A percentile compares a stretch with the other conserved stretches of the same genome.
These are phyloP conservation scores for Fusarium bulbicola DNA, from an alignment of 2,329 filamentous ascomycete genomes.

Conservation along the genomic window DNA sequence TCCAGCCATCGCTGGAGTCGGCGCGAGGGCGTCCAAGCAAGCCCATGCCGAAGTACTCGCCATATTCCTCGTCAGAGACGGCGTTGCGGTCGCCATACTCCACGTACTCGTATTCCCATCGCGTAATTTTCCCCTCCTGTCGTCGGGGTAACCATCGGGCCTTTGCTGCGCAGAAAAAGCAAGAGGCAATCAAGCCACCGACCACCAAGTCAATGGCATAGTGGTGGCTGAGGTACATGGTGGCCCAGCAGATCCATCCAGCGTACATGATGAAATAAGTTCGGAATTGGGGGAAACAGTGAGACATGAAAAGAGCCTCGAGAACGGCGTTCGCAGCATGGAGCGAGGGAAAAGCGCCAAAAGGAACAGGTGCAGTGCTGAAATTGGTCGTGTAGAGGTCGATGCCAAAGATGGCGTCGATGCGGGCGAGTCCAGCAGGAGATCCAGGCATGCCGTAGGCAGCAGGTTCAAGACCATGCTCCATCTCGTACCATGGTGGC, in stretches of 20 bases:
- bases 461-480: conserved; percentile 88
- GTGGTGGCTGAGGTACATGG: conserved; percentile 97
- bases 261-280: conserved; percentile 85
- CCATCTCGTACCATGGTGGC: conserved; percentile 96
- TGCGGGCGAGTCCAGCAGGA: conserved; percentile 86
- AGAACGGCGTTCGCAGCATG: conserved; percentile 90
- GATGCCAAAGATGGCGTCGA: conserved; percentile 89
- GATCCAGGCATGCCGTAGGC: conserved; percentile 92
- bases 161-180: conserved; percentile 84
- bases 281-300: conserved; percentile 86
- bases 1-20: conserved; percentile 86
- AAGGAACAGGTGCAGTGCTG: conserved; percentile 88
- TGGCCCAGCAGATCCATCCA: conserved; percentile 97
- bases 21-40: conserved; percentile 54
- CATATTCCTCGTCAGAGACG: conserved; percentile 57
- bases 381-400: conserved; percentile 95
- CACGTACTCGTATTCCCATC: conserved; percentile 96
- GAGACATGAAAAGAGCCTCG: conserved; percentile 91
- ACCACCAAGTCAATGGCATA: conserved; percentile 94
- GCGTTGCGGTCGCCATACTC: conserved; percentile 75
- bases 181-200: conserved; percentile 80
- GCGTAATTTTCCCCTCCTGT: conserved; percentile 84
- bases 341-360: conserved; percentile 93
- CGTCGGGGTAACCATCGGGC: conserved; percentile 82
- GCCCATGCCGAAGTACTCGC: conserved; percentile 58